These are phyloP conservation scores for Penicillium lagena DNA, from an alignment of 495 filamentous ascomycete genomes.

Conservation along the genomic window DNA sequence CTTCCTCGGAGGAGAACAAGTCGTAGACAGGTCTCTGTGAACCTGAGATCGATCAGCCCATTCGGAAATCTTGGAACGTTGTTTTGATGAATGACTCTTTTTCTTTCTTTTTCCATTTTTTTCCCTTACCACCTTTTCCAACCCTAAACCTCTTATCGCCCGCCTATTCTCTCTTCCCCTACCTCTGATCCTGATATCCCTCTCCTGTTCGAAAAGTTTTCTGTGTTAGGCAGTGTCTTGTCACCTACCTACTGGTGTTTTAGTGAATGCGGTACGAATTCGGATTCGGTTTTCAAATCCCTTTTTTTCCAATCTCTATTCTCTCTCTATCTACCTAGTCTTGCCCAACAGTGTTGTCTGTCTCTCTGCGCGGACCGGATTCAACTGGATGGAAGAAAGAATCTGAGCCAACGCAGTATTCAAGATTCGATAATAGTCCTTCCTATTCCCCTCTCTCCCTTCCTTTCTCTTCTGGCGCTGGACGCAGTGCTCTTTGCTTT, in stretches of 20 bases:
- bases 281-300: constrained; percentile 18
- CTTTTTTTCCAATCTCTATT: neutral
- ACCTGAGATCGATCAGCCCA: constrained; percentile 8
- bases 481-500: no score
- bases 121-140: constrained; percentile 17
- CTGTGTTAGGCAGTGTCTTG: constrained; percentile 29
- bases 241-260: constrained; percentile 22
- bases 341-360: no score
- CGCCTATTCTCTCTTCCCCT: constrained; percentile 15
- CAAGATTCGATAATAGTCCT: no score
- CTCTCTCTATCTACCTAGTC: no score
- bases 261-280: constrained; percentile 26
- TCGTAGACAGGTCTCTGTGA: constrained; percentile 28
- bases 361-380: no score
- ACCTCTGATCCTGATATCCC: constrained; percentile 45
- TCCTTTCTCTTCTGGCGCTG: no score
- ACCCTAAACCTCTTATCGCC: constrained; percentile 5
- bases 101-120: constrained; percentile 12
- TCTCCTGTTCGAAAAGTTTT: constrained; percentile 40
- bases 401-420: no score
- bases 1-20: constrained; percentile 41
- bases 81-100: constrained; percentile 38
- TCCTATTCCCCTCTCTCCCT: no score
- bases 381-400: no score
- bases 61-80: constrained; percentile 31